Conservation (phyloP, 192 early-diverging fungal genomes). For the Coemansia sp. region DNA sequence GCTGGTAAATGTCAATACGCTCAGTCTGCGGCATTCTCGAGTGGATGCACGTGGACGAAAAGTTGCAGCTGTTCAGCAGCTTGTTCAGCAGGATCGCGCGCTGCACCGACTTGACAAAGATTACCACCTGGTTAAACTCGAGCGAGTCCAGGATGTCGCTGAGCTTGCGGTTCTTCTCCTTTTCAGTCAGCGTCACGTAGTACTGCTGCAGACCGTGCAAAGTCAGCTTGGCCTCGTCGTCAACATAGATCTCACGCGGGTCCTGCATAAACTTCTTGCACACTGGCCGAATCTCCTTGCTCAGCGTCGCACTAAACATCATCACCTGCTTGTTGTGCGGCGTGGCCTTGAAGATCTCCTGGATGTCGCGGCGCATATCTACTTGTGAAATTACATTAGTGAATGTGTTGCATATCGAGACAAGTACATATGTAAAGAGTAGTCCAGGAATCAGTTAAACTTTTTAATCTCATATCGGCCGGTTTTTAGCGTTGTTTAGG, state of each 20-base stretch:
- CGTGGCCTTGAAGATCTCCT: slow-evolving; percentile 91
- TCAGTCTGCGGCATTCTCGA: slow-evolving; percentile 86
- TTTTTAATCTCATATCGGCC: slow-evolving; percentile 5
- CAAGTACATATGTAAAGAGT: too few relatives aligned
- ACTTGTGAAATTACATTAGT: not conserved
- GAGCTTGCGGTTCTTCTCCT: slow-evolving; percentile 89
- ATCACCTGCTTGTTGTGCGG: slow-evolving; percentile 98
- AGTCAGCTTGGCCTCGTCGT: slow-evolving; percentile 96
- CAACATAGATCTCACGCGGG: slow-evolving; percentile 96
- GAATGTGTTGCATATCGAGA: too few relatives aligned
- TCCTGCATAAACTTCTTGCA: slow-evolving; percentile 99
- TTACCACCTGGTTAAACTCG: slow-evolving; percentile 98
- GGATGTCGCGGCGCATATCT: slow-evolving; percentile 98
- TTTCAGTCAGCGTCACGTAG: slow-evolving; percentile 82
- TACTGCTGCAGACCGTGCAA: slow-evolving; percentile 96
- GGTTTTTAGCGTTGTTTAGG: slow-evolving; percentile 28
- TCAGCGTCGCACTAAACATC: slow-evolving; percentile 96
- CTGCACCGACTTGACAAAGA: slow-evolving; percentile 89
- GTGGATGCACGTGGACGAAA: slow-evolving; percentile 94
- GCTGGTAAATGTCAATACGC: slow-evolving; percentile 87
- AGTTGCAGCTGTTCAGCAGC: slow-evolving; percentile 83
- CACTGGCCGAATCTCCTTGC: slow-evolving; percentile 86
- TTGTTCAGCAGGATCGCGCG: slow-evolving; percentile 87
- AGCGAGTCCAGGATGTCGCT: slow-evolving; percentile 88
- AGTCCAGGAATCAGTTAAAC: too few relatives aligned